Base-by-base conservation (phyloP, 257 asterid genomes). In the Solanum tarapatanum region DNA sequence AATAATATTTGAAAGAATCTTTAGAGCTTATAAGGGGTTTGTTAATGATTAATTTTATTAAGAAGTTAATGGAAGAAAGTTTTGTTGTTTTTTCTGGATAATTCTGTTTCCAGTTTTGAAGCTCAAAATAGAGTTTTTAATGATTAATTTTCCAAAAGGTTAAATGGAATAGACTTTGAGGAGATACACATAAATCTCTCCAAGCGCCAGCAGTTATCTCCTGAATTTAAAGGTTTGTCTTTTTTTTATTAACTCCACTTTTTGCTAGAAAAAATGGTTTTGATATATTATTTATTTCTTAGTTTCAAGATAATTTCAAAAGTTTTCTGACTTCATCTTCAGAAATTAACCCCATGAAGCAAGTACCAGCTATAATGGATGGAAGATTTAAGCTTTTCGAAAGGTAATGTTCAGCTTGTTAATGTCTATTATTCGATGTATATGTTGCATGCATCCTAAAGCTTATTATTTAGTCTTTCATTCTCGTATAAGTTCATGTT, bases 301-400 rank as follows among this genome's bases (percentile, higher is more conserved):
- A 43, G 28, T 70, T 45, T 37, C 21, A 21, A 11, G 76, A 30
- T 70, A 28, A 33, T 60, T 73, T 35, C n/a, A 28, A n/a, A 70
- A 28, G 21, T 83, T 26, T 80, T 16, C 23, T 88, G 87, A 9
- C 16, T 36, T 86, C 4, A 36, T 45, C 21, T 72, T 87, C 93
- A 97, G 99, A 88, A 45, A 87, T 94, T 76, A 97, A 97, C 68
- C 98, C 99, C 85, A 74, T 94, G 96, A 93, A 41, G 90, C 86
- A 94, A 93, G 94, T 97, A 55, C 99, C 99, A 17, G 99, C 98
- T 16, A 93, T 97, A 45, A 94, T 91, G 48, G 98, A 97, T 90
- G 99, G 96, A 90, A 90, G 94, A 86, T 95, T 96, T 90, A 96
- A 92, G 95, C 99, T 97, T 79, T 93, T 86, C 64, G 99, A 97